Evolutionary conservation across 345 rosid genomes (phyloP).

Genomic region (Gossypium herbaceum): DNA sequence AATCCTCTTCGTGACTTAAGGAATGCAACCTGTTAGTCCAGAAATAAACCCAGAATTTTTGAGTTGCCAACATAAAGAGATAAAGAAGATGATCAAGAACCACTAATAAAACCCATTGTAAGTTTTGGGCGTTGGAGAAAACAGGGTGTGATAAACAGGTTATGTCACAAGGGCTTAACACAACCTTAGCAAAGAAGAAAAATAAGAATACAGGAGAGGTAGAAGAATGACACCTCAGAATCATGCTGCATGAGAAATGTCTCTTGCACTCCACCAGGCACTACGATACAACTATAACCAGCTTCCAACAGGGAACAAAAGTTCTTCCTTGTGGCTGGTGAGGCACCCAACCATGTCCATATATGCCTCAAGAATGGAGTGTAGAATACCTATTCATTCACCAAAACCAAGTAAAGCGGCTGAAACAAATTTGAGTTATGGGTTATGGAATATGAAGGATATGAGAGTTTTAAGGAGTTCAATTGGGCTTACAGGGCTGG

Average conservation of each 20-base stretch:
- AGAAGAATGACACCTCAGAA: slow-evolving; percentile 48
- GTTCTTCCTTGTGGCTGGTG: slow-evolving; percentile 79
- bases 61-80: neutral
- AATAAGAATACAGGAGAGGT: neutral
- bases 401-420: neutral
- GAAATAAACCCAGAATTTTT: slow-evolving; percentile 5
- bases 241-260: slow-evolving; percentile 59
- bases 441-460: neutral
- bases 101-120: neutral
- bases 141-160: neutral
- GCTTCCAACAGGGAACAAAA: slow-evolving; percentile 57
- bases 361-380: slow-evolving; percentile 86
- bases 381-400: slow-evolving; percentile 57
- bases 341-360: slow-evolving; percentile 93
- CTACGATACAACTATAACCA: slow-evolving; percentile 74
- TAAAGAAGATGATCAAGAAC: neutral
- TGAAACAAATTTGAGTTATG: neutral
- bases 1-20: slow-evolving; percentile 77
- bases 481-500: slow-evolving; percentile 58
- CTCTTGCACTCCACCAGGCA: slow-evolving; percentile 97
- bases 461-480: neutral
- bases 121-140: neutral
- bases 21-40: slow-evolving; percentile 46
- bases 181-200: neutral
- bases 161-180: no score